Evolutionary conservation across 441 rosid species (phyloP).

Genomic region (Pelargonium australe): DNA sequence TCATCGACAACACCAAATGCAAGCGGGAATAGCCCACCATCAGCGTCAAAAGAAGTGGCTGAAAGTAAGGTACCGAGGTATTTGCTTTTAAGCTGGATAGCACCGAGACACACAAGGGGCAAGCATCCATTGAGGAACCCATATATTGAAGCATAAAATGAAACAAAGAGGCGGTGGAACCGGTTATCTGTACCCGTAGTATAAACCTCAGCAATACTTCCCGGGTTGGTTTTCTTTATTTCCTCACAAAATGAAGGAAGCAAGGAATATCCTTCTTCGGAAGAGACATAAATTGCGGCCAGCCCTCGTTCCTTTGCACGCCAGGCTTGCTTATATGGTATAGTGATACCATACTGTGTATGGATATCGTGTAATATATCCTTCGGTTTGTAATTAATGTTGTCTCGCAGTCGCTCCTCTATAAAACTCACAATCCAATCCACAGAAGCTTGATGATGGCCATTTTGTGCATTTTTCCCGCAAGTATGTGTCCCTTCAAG

Average conservation of each 20-base stretch:
- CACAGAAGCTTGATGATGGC: slow-evolving; percentile 63
- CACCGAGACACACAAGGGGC: slow-evolving; percentile 47
- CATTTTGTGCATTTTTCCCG: slow-evolving; percentile 46
- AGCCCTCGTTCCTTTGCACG: slow-evolving; percentile 61
- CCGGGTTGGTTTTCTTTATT: slow-evolving; percentile 42
- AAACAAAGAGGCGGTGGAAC: slow-evolving; percentile 45
- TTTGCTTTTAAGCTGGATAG: slow-evolving; percentile 45
- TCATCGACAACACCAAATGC: slow-evolving; percentile 54
- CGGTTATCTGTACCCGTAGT: slow-evolving; percentile 41
- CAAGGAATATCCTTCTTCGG: slow-evolving; percentile 52
- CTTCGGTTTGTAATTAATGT: slow-evolving; percentile 52
- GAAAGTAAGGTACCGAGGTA: slow-evolving; percentile 53
- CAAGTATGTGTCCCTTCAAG: slow-evolving; percentile 50
- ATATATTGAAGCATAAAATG: slow-evolving; percentile 36
- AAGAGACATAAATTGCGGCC: slow-evolving; percentile 55
- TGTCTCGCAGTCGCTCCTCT: slow-evolving; percentile 40
- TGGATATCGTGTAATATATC: slow-evolving; percentile 50
- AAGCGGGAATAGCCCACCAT: slow-evolving; percentile 47
- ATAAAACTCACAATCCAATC: slow-evolving; percentile 59
- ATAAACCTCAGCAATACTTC: slow-evolving; percentile 44
- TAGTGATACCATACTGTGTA: slow-evolving; percentile 41
- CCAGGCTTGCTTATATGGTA: slow-evolving; percentile 65
- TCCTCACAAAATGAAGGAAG: slow-evolving; percentile 48
- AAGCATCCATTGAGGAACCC: slow-evolving; percentile 55
- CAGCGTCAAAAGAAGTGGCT: slow-evolving; percentile 50